phyloP scores from a whole-genome alignment of 306 rosid genomes.

The Quercus cerris region DNA sequence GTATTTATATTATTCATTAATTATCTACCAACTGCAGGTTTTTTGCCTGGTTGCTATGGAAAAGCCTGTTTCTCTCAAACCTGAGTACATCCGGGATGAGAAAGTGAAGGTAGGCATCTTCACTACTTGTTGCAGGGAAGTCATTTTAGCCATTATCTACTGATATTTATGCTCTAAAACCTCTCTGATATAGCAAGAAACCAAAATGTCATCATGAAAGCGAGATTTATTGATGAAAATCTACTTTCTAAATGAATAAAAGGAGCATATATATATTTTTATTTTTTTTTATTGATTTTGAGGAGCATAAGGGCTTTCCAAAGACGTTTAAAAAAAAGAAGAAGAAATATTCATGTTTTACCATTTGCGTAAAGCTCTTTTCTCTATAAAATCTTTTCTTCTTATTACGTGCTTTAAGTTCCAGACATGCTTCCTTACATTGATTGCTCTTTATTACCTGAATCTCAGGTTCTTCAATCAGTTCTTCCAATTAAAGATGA shows the following conservation, averaged over 20 bases:
- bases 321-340: background rate
- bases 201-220: background rate
- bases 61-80: constrained; percentile 86
- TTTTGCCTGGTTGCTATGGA: constrained; percentile 97
- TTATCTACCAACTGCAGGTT: constrained; percentile 52
- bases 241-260: background rate
- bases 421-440: constrained; percentile 6
- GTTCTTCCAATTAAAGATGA: constrained; percentile 80
- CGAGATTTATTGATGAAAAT: background rate
- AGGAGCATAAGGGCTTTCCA: background rate
- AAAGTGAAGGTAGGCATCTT: constrained; percentile 85
- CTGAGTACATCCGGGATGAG: constrained; percentile 95
- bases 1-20: background rate
- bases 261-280: too few species aligned
- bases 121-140: constrained; percentile 1
- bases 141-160: background rate
- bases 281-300: background rate
- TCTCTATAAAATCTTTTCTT: background rate
- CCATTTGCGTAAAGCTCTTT: background rate
- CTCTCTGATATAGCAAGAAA: background rate
- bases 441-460: constrained; percentile 16
- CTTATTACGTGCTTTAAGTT: constrained; percentile 13
- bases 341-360: background rate
- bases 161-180: background rate
- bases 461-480: constrained; percentile 84